Conservation (phyloP, 2,329 filamentous ascomycete genomes). For the Raffaelea ambrosiae region DNA sequence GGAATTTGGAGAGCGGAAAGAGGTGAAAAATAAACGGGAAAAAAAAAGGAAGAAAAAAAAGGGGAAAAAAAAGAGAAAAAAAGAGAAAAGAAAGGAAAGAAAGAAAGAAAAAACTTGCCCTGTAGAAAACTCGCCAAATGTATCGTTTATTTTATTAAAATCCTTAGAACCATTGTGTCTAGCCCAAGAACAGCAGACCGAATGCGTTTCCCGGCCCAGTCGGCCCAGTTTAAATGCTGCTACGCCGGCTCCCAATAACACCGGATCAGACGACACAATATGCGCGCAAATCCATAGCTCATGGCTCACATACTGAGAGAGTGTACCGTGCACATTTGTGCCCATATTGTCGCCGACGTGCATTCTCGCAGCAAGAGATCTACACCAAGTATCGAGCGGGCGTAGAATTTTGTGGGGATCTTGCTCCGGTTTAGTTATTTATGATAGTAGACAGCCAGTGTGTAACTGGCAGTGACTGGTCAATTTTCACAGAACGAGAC, state of each 20-base stretch:
- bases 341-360: slow-evolving; percentile 14
- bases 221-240: slow-evolving; percentile 14
- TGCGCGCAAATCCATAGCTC: slow-evolving; percentile 16
- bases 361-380: slow-evolving; percentile 16
- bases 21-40: too few species aligned
- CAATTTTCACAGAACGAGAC: too few species aligned
- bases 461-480: too few species aligned
- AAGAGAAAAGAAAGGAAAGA: too few species aligned
- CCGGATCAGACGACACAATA: slow-evolving; percentile 17
- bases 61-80: too few species aligned
- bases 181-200: slow-evolving; percentile 16
- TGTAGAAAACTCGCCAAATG: too few species aligned
- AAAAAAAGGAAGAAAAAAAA: too few species aligned
- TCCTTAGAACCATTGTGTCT: slow-evolving; percentile 16
- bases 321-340: slow-evolving; percentile 16
- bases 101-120: too few species aligned
- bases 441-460: slow-evolving; percentile 14
- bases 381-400: slow-evolving; percentile 15
- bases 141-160: slow-evolving; percentile 14
- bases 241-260: slow-evolving; percentile 14
- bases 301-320: slow-evolving; percentile 16
- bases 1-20: too few species aligned
- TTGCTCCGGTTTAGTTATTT: slow-evolving; percentile 14
- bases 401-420: slow-evolving; percentile 16
- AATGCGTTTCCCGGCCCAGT: slow-evolving; percentile 16